Conservation (phyloP, 2,329 filamentous ascomycete genomes). For the Hypoxylon sp. region DNA sequence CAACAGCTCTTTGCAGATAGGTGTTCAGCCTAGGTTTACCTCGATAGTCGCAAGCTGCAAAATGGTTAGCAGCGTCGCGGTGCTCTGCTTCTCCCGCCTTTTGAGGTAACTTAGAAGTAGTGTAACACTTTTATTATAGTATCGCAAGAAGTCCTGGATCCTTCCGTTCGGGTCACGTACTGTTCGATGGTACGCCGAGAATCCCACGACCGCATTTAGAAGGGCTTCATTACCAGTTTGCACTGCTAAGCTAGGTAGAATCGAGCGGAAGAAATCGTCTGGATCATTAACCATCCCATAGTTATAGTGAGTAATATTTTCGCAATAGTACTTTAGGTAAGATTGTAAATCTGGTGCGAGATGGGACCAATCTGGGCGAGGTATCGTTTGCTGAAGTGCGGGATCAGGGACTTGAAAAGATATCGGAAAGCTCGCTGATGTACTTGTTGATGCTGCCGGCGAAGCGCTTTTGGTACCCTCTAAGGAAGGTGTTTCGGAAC, state of each 20-base stretch:
- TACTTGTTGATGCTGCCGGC: conserved; percentile 66
- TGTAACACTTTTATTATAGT: conserved; percentile 90
- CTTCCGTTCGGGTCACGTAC: conserved; percentile 78
- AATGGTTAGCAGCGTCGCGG: conserved; percentile 86
- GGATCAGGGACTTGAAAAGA: conserved; percentile 54
- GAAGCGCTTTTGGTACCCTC: conserved; percentile 68
- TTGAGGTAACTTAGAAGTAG: conserved; percentile 80
- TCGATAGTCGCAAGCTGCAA: conserved; percentile 94
- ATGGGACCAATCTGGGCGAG: conserved; percentile 67
- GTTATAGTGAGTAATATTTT: conserved; percentile 84
- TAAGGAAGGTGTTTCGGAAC: conserved; percentile 69
- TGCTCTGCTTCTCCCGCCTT: conserved; percentile 77
- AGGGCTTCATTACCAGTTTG: conserved; percentile 78
- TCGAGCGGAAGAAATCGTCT: conserved; percentile 79
- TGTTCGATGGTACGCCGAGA: conserved; percentile 88
- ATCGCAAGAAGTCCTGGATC: conserved; percentile 85
- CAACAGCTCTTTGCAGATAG: conserved; percentile 22
- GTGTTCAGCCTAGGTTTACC: conserved; percentile 65
- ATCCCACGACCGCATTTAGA: conserved; percentile 88
- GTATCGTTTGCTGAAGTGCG: conserved; percentile 48
- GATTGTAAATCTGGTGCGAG: conserved; percentile 80
- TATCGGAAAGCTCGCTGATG: conserved; percentile 57
- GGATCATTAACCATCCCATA: conserved; percentile 83
- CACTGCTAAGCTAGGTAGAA: conserved; percentile 79
- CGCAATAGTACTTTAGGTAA: conserved; percentile 83